Conservation (phyloP, 1,284 basidiomycete genomes). For the Inonotus obliquus region DNA sequence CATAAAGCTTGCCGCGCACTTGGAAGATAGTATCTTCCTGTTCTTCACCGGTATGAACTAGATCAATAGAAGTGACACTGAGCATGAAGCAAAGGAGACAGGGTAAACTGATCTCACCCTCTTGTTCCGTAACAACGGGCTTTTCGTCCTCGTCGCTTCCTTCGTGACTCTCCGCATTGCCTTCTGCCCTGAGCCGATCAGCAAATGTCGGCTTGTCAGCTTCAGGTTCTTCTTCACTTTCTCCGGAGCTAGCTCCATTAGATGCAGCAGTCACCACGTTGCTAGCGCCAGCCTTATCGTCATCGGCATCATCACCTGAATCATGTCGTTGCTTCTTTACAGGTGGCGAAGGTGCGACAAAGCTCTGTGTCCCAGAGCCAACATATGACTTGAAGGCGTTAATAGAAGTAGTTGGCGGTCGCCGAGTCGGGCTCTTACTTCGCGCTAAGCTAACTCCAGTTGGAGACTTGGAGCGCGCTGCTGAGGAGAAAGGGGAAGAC, state of each 20-base stretch:
- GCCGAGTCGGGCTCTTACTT: constrained; percentile 48
- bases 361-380: constrained; percentile 41
- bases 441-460: constrained; percentile 28
- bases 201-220: constrained; percentile 45
- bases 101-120: constrained; percentile 43
- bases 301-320: constrained; percentile 15
- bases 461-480: constrained; percentile 47
- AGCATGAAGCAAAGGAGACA: not conserved
- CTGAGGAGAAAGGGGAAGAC: constrained; percentile 54
- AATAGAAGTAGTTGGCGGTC: constrained; percentile 31
- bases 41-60: constrained; percentile 89
- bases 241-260: constrained; percentile 15
- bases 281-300: constrained; percentile 3
- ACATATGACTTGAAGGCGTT: constrained; percentile 63
- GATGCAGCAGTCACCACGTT: not conserved
- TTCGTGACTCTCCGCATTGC: constrained; percentile 34
- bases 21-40: constrained; percentile 84
- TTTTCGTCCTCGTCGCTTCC: constrained; percentile 49
- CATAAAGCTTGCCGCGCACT: constrained; percentile 82
- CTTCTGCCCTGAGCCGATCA: constrained; percentile 53
- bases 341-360: constrained; percentile 30
- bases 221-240: constrained; percentile 28
- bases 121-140: constrained; percentile 55
- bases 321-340: constrained; percentile 19
- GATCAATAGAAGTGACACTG: constrained; percentile 10